Conservation (phyloP, 2,329 filamentous ascomycete species). For the Monosporascus sp. region DNA sequence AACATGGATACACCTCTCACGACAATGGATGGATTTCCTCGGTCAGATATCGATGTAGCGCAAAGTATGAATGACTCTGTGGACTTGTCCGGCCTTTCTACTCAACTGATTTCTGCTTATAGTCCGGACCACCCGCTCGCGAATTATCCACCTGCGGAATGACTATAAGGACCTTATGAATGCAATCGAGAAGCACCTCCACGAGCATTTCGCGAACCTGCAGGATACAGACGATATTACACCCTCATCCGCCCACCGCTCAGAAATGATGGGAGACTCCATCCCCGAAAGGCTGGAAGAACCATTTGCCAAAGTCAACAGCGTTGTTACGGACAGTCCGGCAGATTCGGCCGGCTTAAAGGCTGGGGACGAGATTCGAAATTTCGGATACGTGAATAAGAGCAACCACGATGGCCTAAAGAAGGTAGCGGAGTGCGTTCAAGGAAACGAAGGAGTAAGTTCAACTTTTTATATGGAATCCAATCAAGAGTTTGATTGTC, state of each 20-base stretch:
- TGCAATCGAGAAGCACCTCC: constrained; percentile 77
- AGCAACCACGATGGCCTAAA: constrained; percentile 80
- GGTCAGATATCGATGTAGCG: constrained; percentile 89
- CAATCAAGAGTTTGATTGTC: constrained; percentile 1
- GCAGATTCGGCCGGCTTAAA: constrained; percentile 78
- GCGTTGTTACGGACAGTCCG: constrained; percentile 70
- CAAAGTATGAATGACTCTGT: constrained; percentile 59
- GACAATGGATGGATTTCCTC: constrained; percentile 85
- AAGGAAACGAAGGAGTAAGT: constrained; percentile 83
- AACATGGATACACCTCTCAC: constrained; percentile 86
- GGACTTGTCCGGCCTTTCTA: background rate
- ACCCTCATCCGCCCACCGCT: constrained; percentile 17
- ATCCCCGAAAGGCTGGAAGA: constrained; percentile 30
- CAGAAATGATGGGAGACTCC: constrained; percentile 27
- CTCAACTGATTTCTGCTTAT: constrained; percentile 11
- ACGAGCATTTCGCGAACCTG: constrained; percentile 79
- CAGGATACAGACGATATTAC: constrained; percentile 43
- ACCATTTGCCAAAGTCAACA: constrained; percentile 87
- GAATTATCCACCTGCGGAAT: constrained; percentile 84
- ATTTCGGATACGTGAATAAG: constrained; percentile 79
- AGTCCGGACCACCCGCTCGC: constrained; percentile 90
- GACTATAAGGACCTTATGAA: constrained; percentile 90
- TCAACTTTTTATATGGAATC: constrained; percentile 1
- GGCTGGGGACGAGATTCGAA: constrained; percentile 73
- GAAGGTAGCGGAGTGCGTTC: constrained; percentile 84